phyloP scores from a whole-genome alignment of 2,329 filamentous ascomycete genomes.

The Fusarium longipes region DNA sequence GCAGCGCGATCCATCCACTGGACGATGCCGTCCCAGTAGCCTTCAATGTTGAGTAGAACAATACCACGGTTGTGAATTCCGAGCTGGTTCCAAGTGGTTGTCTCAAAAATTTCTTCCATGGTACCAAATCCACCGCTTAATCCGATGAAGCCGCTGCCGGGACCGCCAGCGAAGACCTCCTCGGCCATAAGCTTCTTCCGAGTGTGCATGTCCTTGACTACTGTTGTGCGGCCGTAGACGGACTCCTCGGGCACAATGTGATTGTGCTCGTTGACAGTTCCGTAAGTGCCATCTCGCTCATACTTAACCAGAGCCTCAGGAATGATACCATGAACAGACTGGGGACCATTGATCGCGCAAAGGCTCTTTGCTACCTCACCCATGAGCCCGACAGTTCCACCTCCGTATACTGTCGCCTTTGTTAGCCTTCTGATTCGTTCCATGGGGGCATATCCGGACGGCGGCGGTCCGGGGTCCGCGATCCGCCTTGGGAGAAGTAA shows the following conservation, averaged over 20 bases:
- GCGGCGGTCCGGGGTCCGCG: slow-evolving; percentile 12
- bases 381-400: slow-evolving; percentile 95
- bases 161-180: slow-evolving; percentile 83
- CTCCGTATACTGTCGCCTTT: slow-evolving; percentile 79
- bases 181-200: slow-evolving; percentile 94
- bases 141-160: slow-evolving; percentile 89
- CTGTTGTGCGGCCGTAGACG: slow-evolving; percentile 83
- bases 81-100: slow-evolving; percentile 94
- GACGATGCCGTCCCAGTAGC: slow-evolving; percentile 91
- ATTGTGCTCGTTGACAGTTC: slow-evolving; percentile 57
- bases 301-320: slow-evolving; percentile 84
- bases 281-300: slow-evolving; percentile 74
- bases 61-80: slow-evolving; percentile 88
- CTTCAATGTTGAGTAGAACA: slow-evolving; percentile 85
- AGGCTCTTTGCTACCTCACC: slow-evolving; percentile 90
- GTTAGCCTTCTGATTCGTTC: slow-evolving; percentile 18
- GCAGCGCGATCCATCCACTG: slow-evolving; percentile 83
- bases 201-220: slow-evolving; percentile 96
- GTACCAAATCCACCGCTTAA: slow-evolving; percentile 93
- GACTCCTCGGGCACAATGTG: slow-evolving; percentile 71
- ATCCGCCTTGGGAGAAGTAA: background rate
- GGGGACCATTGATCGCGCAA: slow-evolving; percentile 82
- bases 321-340: slow-evolving; percentile 92
- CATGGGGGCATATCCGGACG: background rate
- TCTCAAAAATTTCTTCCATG: slow-evolving; percentile 93